A percentile compares a stretch with the other conserved stretches of the same genome.
phyloP scores from a whole-genome alignment of 2,329 filamentous ascomycete species.

The Colletotrichum viniferum region DNA sequence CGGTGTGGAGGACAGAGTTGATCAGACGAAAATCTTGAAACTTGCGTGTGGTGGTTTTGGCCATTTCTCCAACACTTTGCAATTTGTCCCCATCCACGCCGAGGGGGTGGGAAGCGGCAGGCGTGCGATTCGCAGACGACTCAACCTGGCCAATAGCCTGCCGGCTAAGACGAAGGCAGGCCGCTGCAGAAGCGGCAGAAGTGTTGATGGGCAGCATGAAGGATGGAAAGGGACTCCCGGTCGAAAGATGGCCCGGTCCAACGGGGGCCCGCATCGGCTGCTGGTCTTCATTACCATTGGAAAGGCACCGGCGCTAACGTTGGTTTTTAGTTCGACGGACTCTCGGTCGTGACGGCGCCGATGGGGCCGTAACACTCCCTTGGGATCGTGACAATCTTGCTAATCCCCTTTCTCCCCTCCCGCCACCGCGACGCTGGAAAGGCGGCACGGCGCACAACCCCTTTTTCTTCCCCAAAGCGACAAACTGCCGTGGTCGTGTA shows the following conservation, averaged over 20 bases:
- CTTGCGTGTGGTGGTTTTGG: neutral
- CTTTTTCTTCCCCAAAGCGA: neutral
- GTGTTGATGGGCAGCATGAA: neutral
- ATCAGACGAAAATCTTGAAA: conserved; percentile 17
- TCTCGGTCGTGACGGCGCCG: neutral
- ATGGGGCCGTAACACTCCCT: neutral
- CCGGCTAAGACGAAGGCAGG: neutral
- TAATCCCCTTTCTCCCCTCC: neutral
- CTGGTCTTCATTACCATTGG: neutral
- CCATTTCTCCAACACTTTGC: neutral
- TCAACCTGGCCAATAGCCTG: neutral
- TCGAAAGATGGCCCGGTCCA: neutral
- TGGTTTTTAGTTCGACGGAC: neutral
- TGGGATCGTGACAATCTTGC: neutral
- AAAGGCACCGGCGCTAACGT: conserved; percentile 1
- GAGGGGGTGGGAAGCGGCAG: conserved; percentile 1
- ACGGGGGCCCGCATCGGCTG: neutral
- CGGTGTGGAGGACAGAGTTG: neutral
- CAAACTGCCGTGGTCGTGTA: neutral
- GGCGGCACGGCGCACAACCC: neutral
- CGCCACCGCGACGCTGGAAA: conserved; percentile 4
- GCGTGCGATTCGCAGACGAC: neutral
- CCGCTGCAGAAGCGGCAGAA: neutral
- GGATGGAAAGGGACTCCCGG: neutral
- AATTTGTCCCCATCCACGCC: neutral